Base-by-base conservation (phyloP, 2,329 filamentous ascomycete genomes). In the Pseudophaeomoniella oleicola region DNA sequence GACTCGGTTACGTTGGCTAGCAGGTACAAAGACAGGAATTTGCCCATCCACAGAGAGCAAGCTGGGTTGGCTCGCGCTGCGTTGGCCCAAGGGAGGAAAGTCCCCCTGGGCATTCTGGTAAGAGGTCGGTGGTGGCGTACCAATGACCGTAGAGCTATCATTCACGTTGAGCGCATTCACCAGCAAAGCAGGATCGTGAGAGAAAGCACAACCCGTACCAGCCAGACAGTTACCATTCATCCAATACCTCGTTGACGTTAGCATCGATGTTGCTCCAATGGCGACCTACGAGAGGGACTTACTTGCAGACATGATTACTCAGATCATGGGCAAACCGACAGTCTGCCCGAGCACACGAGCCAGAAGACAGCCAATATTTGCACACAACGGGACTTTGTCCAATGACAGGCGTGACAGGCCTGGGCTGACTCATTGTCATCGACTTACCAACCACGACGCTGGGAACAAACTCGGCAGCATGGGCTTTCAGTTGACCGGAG, bases 301-400 rank as follows among this genome's bases (percentile, higher is more conserved):
- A 92, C 84, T 96, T 96, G 87, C 90, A 98, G 43, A 98, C 72
- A 51, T 94, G 90, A 52, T 83, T 92, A 53, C 84, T 93, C 32
- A 94, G 71, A 56, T 98, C 88, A 58, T 98, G 90, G 47, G 87
- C 94, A 59, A 96, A 98, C 39, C 88, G 80, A 57, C 90, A 98
- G 58, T 98, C 90, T 41, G 88, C 88, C 40, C 90, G 77, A 37
- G 94, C 76, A 56, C 90, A 98, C 57, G 90, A 83, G n/a, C 90
- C 90, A 5, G 82, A 92, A 6, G 87, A 88, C 44, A 98, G 67
- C 67, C 86, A 96, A 58, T 96, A 98, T 60, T 94, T 93, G 72
- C 90, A 98, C 30, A 96, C 83, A 29, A 94, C 80, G 16, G 85
- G 81, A 44, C 81, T 85, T 56, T 86, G 88, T 48, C 80, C 71